Base-by-base conservation (phyloP, 2,329 filamentous ascomycete genomes). In the Alternaria panax region DNA sequence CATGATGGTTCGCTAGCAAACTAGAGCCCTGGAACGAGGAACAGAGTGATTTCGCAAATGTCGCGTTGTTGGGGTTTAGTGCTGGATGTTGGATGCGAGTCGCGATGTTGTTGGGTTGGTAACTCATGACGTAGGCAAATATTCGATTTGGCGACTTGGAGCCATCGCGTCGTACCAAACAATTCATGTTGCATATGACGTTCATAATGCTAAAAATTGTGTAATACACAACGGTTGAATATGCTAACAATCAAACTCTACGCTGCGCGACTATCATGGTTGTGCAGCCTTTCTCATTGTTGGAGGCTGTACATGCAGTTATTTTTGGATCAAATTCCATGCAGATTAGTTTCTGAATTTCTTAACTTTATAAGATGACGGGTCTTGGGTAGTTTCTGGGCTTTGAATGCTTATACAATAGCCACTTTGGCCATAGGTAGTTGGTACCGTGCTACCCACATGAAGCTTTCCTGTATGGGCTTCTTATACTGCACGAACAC, bases 1-100 rank as follows among this genome's bases (percentile, higher is more conserved):
- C 76, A 80, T 80, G 50, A 14, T 38, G 12, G 11, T 22, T 54
- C 8, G 4, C n/a, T 12, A 7, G 14, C 18, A n/a, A 14, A 24
- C 8, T 6, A 7, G 12, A 20, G 24, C 14, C 25, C 11, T 18
- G 32, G 20, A 7, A 18, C 5, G 9, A 34, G 16, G 12, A 20
- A 48, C 7, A 27, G 41, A 18, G 20, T 7, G 2, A 34, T 48
- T 2, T 36, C 16, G 14, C 28, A 5, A 16, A 2, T 16, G 30
- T n/a, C 4, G 12, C 4, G 28, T 34, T 14, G 12, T 14, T 11
- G 41, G 12, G 14, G 30, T 14, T 48, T 40, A 16, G 41, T 30
- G 28, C 32, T 27, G 34, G 14, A 41, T 11, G 8, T 18, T 28
- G 36, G 51, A n/a, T 42, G 38, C 40, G 22, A 43, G 40, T 9